Base-by-base conservation (phyloP, 1,139 yeast genomes). In the Kodamaea ohmeri region DNA sequence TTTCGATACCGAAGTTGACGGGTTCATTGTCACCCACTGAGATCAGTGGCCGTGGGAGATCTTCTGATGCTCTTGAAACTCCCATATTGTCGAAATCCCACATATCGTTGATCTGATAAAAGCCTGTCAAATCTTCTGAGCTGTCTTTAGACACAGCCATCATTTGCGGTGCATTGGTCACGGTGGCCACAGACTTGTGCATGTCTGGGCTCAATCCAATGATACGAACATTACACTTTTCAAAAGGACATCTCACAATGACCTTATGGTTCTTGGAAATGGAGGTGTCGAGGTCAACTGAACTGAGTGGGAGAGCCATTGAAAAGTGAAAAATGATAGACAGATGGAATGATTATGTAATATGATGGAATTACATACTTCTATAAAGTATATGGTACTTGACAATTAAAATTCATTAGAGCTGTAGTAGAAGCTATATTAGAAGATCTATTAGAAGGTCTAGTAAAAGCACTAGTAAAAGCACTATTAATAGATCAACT, bases 21-120 rank as follows among this genome's bases (percentile, higher is more conserved):
- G 32, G 24, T 3, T 38, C 36, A 4, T 35, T 42, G 12, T 47
- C 49, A 6, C 39, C 48, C 35, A 45, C 48, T 34, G 51, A 40
- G 29, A 58, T 48, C 8, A 49, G 47, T 3, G 54, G 55, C 12
- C 56, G 44, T 2, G 42, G 30, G 6, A 55, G 44, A 11, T 56
- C 50, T 13, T 60, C 58, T 6, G 73, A 43, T 19, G 78, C 71
- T 53, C 71, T 65, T 1, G 89, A 80, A 2, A 83, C 92, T 1
- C 88, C 90, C 33, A 83, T 74, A 51, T 83, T 83, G 48, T 83
- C 90, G 49, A 83, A 83, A 47, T 78, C 83, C 90, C 90, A 83
- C 42, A 80, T 78, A 49, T 83, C 86, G 3, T 61, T 52, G 2
- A 81, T 56, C 21, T 59, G 51, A 38, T 65, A 62, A 47, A 73